phyloP scores from a whole-genome alignment of 148 eudicot genomes.

The Drosera capensis region DNA sequence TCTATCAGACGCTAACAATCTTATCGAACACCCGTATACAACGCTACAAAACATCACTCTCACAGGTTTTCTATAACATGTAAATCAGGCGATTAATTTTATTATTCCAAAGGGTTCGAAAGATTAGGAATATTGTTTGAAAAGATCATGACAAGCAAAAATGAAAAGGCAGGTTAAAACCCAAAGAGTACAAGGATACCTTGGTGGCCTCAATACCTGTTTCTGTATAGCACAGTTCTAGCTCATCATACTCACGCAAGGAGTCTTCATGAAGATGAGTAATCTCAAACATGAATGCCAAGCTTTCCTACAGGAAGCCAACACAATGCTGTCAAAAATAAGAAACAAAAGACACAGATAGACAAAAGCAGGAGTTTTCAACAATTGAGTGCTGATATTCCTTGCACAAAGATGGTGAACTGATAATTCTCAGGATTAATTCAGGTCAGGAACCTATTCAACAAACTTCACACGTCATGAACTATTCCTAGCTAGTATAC shows the following conservation, averaged over 20 bases:
- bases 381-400: too few species aligned
- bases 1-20: too few species aligned
- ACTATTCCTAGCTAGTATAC: constrained; percentile 1
- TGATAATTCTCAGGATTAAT: background rate
- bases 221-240: constrained; percentile 84
- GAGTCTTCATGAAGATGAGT: constrained; percentile 97
- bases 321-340: background rate
- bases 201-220: constrained; percentile 36
- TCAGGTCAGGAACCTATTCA: background rate
- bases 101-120: too few species aligned
- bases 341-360: background rate
- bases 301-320: constrained; percentile 55
- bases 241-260: constrained; percentile 89
- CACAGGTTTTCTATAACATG: too few species aligned
- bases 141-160: background rate
- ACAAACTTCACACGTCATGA: constrained; percentile 1
- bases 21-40: too few species aligned
- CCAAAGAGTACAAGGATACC: background rate
- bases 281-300: constrained; percentile 97
- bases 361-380: constrained; percentile 2
- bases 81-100: too few species aligned
- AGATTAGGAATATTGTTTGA: too few species aligned
- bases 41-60: too few species aligned
- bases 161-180: background rate
- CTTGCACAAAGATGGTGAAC: too few species aligned